These are phyloP conservation scores for Podila epigama DNA, from an alignment of 192 early-diverging fungal species.

Conservation along the genomic window DNA sequence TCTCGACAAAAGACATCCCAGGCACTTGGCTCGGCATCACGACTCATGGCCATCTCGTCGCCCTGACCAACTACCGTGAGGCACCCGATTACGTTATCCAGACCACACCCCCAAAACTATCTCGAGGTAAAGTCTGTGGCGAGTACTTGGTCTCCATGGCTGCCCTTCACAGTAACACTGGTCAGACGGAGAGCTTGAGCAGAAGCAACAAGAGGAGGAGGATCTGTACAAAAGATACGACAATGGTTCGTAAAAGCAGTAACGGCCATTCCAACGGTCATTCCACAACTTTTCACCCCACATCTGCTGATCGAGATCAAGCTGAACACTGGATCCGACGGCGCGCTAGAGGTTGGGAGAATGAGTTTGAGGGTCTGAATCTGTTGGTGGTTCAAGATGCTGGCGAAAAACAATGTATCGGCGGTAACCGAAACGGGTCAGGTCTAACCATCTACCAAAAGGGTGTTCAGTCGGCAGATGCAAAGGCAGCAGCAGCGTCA, in stretches of 20 bases:
- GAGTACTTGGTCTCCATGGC: conserved; percentile 51
- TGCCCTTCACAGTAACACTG: conserved; percentile 30
- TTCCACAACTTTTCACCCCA: too few species aligned
- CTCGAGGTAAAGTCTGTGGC: conserved; percentile 46
- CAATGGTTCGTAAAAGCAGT: too few species aligned
- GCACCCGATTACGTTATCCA: conserved; percentile 2
- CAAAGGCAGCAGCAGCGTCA: background rate
- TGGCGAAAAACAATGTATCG: conserved; percentile 25
- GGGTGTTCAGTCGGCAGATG: background rate
- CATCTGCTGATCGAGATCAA: background rate
- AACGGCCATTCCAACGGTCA: background rate
- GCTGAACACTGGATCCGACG: conserved; percentile 29
- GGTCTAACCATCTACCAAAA: conserved; percentile 13
- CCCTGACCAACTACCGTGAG: conserved; percentile 59
- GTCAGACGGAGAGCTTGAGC: too few species aligned
- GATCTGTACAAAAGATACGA: background rate
- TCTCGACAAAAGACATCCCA: conserved; percentile 24
- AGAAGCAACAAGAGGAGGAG: too few species aligned
- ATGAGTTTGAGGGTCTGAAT: conserved; percentile 55
- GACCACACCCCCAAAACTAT: conserved; percentile 12
- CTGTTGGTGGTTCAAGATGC: conserved; percentile 44
- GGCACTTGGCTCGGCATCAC: conserved; percentile 62
- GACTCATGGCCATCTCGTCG: conserved; percentile 51
- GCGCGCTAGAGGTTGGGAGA: conserved; percentile 15
- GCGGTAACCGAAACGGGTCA: conserved; percentile 49